A percentile compares a stretch with the other conserved stretches of the same genome.
Evolutionary conservation across 2,329 filamentous ascomycete species (phyloP).

Genomic region (Torrubiella hemipterigena): DNA sequence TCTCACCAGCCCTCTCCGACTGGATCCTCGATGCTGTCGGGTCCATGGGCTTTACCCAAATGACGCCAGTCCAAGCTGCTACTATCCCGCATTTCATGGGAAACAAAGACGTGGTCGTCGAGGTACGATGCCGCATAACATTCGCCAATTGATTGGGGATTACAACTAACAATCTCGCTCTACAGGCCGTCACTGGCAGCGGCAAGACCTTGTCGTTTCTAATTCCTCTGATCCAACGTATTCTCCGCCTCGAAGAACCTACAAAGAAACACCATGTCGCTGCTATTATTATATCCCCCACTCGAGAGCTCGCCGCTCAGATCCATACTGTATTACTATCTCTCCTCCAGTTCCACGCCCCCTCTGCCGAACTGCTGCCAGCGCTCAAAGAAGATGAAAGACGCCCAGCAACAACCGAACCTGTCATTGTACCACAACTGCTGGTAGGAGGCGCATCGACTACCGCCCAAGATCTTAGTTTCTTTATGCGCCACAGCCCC

Average conservation of each 20-base stretch:
- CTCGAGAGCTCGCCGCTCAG: conserved; percentile 77
- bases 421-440: conserved; percentile 69
- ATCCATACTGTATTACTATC: conserved; percentile 72
- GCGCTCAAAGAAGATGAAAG: conserved; percentile 44
- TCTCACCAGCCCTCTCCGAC: conserved; percentile 29
- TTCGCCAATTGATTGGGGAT: conserved; percentile 1
- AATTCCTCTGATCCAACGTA: conserved; percentile 70
- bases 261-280: conserved; percentile 83
- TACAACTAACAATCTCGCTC: conserved; percentile 6
- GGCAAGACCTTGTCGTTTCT: conserved; percentile 84
- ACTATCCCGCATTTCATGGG: conserved; percentile 79
- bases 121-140: conserved; percentile 31
- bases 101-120: conserved; percentile 87
- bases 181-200: conserved; percentile 72
- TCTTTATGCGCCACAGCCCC: conserved; percentile 71
- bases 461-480: conserved; percentile 74
- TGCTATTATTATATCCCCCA: conserved; percentile 86
- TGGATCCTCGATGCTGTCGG: conserved; percentile 80
- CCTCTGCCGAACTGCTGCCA: conserved; percentile 57
- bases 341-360: conserved; percentile 69
- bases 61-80: conserved; percentile 92
- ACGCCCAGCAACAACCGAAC: conserved; percentile 29
- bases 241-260: conserved; percentile 68
- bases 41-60: conserved; percentile 73
- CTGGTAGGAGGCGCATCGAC: conserved; percentile 71